A percentile compares a stretch with the other conserved stretches of the same genome.
Evolutionary conservation across 2,329 filamentous ascomycete species (phyloP).

Genomic region (Peltaster fructicola): DNA sequence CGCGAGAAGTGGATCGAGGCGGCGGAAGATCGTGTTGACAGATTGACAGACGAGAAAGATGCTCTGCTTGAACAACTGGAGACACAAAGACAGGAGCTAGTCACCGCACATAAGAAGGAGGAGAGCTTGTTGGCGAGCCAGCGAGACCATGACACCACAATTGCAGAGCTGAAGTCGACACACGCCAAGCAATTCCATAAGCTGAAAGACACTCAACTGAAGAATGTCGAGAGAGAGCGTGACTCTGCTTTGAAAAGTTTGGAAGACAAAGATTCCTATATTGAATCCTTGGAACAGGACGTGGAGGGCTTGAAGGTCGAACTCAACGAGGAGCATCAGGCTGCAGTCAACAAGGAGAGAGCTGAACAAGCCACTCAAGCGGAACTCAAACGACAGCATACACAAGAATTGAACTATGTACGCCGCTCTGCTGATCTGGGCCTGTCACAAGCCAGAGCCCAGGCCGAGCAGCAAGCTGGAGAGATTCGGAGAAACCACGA

Average conservation of each 20-base stretch:
- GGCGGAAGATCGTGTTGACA: conserved; percentile 18
- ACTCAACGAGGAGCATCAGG: conserved; percentile 4
- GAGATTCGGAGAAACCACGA: conserved; percentile 2
- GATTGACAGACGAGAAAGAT: conserved; percentile 16
- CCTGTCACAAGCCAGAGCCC: too few relatives aligned
- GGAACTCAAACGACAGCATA: too few relatives aligned
- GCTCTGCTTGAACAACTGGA: conserved; percentile 8
- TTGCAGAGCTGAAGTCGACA: too few relatives aligned
- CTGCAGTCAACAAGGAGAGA: background rate
- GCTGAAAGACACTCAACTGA: conserved; percentile 2
- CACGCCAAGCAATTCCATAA: too few relatives aligned
- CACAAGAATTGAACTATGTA: too few relatives aligned
- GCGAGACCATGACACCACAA: too few relatives aligned
- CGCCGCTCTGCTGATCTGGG: too few relatives aligned
- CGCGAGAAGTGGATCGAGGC: conserved; percentile 17
- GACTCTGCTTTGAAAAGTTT: background rate
- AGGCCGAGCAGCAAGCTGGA: conserved; percentile 2
- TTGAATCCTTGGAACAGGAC: conserved; percentile 1
- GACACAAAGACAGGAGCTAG: conserved; percentile 7
- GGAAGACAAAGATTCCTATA: background rate
- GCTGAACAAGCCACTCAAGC: too few relatives aligned
- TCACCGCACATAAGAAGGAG: conserved; percentile 4
- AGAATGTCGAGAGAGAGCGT: conserved; percentile 3
- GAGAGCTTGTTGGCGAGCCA: too few relatives aligned
- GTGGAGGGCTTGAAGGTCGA: conserved; percentile 1